Evolutionary conservation across 106 monocot genomes (phyloP), one percentile per base, ranked within the genome.

Genomic region (Vanilla planifolia): DNA sequence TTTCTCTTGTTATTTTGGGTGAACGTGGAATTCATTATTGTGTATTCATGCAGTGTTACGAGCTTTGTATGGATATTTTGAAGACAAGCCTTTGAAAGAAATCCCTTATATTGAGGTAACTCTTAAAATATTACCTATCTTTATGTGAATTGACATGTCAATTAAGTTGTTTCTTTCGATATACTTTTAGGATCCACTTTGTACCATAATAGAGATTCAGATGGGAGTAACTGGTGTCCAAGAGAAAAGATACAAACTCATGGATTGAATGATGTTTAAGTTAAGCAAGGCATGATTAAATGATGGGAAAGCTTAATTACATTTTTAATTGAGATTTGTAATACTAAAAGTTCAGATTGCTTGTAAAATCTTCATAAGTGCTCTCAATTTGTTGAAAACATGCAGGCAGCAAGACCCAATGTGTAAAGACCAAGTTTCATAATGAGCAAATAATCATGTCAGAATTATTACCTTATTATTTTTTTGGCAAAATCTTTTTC

Each of bases 171-270:
- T n/a, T 23, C 52, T 24, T 26, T 13, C 7, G 25, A 6, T 71
- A 42, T 55, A 55, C 28, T 6, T 66, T 51, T 46, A 94, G 89
- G 75, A 89, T 15, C 93, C 93, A 33, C 82, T 94, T 17, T 89
- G 89, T 60, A 94, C 93, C 5, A 85, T 94, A 59, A 89, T 94
- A 45, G 93, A 94, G 71, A 94, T 94, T 62, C 93, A 94, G 52
- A 94, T 94, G 89, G 93, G 93, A 6, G 93, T 94, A 42, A 66
- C 82, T 58, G 93, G 93, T 63, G 93, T 94, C 27, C 82, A 89
- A 61, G 89, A 94, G 85, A 94, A 85, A 80, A 71, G 89, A 63
- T 94, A 94, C 79, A 94, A 89, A 64, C 82, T 93, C 48, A 92
- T 92, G 84, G 92, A 92, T 60, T 82, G 61, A 79, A 0, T 25